phyloP scores from a whole-genome alignment of 176 grass and related monocot genomes.

The Olyra latifolia region DNA sequence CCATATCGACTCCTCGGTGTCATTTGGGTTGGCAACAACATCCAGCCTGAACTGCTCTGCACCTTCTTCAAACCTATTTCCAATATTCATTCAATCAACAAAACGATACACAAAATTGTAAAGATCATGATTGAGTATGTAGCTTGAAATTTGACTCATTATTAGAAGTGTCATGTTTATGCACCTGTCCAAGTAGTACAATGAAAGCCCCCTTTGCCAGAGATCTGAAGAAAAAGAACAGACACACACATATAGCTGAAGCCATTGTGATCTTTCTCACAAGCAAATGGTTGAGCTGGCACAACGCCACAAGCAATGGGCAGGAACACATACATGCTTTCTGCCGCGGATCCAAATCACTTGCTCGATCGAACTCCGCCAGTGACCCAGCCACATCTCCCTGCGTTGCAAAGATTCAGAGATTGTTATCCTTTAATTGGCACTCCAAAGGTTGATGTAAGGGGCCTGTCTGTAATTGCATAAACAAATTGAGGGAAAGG shows the following conservation, averaged over 20 bases:
- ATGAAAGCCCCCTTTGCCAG: constrained; percentile 83
- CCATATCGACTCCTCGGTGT: constrained; percentile 90
- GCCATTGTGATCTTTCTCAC: not conserved
- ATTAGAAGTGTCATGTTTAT: not conserved
- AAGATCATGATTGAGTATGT: not conserved
- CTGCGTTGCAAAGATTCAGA: constrained; percentile 12
- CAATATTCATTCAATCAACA: not conserved
- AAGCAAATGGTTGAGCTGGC: not conserved
- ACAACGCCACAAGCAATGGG: not conserved
- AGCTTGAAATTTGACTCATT: not conserved
- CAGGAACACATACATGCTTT: constrained; percentile 59
- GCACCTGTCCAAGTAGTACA: constrained; percentile 82
- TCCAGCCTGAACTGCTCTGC: constrained; percentile 91
- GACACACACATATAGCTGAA: not conserved
- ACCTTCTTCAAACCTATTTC: constrained; percentile 68
- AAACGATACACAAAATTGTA: not conserved
- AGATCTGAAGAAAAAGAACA: constrained; percentile 54
- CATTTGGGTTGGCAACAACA: constrained; percentile 72
- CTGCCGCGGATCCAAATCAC: constrained; percentile 70
- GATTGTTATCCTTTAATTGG: too few species aligned
- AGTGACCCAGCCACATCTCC: constrained; percentile 72
- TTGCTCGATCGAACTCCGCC: constrained; percentile 69
- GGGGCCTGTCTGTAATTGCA: not conserved
- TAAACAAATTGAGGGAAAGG: not conserved
- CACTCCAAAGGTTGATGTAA: too few species aligned